Conservation (phyloP, 2,329 filamentous ascomycete genomes). For the Neonectria ditissima region DNA sequence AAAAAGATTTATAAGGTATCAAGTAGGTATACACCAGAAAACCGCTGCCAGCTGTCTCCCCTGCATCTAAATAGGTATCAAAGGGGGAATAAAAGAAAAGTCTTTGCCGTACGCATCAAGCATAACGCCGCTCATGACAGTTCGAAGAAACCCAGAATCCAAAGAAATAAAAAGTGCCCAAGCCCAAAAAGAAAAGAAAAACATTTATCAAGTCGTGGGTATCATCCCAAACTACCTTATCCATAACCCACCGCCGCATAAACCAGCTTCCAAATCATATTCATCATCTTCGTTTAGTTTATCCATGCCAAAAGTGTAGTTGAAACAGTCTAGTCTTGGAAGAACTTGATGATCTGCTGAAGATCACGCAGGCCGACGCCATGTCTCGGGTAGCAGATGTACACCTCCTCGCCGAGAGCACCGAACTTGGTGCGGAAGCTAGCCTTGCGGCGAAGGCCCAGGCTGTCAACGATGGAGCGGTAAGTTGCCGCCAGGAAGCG, state of each 20-base stretch:
- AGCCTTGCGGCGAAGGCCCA: constrained; percentile 84
- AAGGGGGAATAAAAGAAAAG: constrained; percentile 9
- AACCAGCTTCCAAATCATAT: not conserved
- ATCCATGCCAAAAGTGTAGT: not conserved
- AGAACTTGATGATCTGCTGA: constrained; percentile 89
- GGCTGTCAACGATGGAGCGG: constrained; percentile 82
- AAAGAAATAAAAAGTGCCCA: constrained; percentile 5
- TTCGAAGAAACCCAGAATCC: constrained; percentile 1
- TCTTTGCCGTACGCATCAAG: constrained; percentile 5
- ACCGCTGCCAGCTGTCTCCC: constrained; percentile 5
- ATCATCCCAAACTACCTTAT: not conserved
- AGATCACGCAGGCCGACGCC: constrained; percentile 85
- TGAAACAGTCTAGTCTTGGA: constrained; percentile 72
- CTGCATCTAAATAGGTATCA: constrained; percentile 28
- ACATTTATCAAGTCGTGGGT: not conserved
- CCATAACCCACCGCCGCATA: not conserved
- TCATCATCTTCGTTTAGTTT: not conserved
- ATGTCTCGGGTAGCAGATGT: constrained; percentile 89
- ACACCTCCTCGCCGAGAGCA: constrained; percentile 84
- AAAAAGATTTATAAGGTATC: constrained; percentile 16
- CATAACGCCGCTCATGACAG: not conserved
- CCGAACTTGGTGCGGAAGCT: constrained; percentile 94
- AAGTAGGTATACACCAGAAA: constrained; percentile 15
- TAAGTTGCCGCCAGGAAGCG: constrained; percentile 87
- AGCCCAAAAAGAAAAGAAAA: not conserved